Percentiles rank a stretch among this genome's conserved stretches.
Conservation (phyloP, 352 stramenopile species). For the Phytophthora meadii region DNA sequence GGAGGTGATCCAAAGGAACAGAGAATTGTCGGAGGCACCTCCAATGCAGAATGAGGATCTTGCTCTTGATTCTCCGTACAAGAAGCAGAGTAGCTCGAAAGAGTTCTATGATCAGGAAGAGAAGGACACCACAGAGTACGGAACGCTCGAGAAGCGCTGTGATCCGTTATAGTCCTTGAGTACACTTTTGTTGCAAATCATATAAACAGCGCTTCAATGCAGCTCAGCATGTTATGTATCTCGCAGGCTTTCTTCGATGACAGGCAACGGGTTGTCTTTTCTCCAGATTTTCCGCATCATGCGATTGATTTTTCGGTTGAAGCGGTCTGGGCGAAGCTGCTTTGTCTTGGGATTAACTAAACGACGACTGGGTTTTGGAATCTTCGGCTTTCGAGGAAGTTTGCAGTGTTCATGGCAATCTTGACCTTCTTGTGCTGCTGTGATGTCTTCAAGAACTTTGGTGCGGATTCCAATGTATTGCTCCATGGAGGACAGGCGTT, state of each 20-base stretch:
- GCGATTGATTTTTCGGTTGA: constrained; percentile 86
- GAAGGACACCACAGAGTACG: constrained; percentile 25
- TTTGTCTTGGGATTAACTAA: constrained; percentile 49
- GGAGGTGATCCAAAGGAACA: constrained; percentile 38
- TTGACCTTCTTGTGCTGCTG: constrained; percentile 26
- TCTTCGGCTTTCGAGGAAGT: constrained; percentile 70
- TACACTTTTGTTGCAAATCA: constrained; percentile 24
- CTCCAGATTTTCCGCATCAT: constrained; percentile 76
- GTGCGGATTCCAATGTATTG: constrained; percentile 63
- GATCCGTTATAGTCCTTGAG: constrained; percentile 27
- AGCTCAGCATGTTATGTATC: constrained; percentile 43
- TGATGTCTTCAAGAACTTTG: constrained; percentile 59
- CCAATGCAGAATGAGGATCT: constrained; percentile 12
- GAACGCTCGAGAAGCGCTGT: constrained; percentile 18
- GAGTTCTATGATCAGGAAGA: constrained; percentile 13
- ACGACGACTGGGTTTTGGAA: constrained; percentile 60
- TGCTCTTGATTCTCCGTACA: constrained; percentile 10
- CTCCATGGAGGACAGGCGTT: constrained; percentile 51
- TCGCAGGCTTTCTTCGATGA: constrained; percentile 81
- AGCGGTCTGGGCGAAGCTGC: constrained; percentile 65
- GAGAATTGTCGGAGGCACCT: constrained; percentile 18
- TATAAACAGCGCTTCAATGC: constrained; percentile 2
- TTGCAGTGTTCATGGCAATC: constrained; percentile 25
- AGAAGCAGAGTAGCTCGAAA: constrained; percentile 5
- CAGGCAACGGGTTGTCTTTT: constrained; percentile 67